Base-by-base conservation (phyloP, 306 rosid species). In the Inga oerstediana region DNA sequence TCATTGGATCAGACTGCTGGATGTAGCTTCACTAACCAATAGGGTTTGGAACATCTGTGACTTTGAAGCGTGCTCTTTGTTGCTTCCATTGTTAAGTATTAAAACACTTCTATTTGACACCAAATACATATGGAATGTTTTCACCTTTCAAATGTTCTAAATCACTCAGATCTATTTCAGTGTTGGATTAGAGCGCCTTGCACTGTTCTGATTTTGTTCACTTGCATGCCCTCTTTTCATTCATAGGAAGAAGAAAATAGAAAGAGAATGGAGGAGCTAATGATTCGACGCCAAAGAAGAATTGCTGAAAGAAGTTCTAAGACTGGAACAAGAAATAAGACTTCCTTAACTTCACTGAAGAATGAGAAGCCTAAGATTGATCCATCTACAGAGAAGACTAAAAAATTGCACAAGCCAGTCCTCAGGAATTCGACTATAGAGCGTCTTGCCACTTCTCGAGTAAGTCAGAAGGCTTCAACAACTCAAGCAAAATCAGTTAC, bases 251-350 rank as follows among this genome's bases (percentile, higher is more conserved):
- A 97, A 87, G 98, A 92, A 84, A 91, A 44, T 78, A 97, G 91
- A 87, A 92, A 83, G 88, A 92, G 85, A 87, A 77, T 58, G 88
- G 98, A 97, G 86, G 98, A 90, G 84, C 66, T 90, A 48, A 74
- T 46, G 75, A 79, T 83, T 79, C 87, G 91, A 79, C 92, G 99
- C 66, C 99, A 97, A 90, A 92, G 89, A 88, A 90, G 99, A 88
- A 97, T 97, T 83, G 94, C 97, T n/a, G 98, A 94, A 89, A 87
- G 97, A 89, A 90, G 97, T 81, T 67, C 91, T 49, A 89, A 87
- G 73, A 86, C 83, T 74, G 90, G 83, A 56, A 45, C 75, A 35
- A 87, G 71, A 49, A 86, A 86, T 19, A 91, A 74, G 79, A 81
- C 83, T 68, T 56, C 83, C 75, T 76, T 46, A 65, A 70, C 79